A percentile compares a stretch with the other conserved stretches of the same genome.
Conservation (phyloP, 805 yeast genomes). For the Alloascoidea africana region DNA sequence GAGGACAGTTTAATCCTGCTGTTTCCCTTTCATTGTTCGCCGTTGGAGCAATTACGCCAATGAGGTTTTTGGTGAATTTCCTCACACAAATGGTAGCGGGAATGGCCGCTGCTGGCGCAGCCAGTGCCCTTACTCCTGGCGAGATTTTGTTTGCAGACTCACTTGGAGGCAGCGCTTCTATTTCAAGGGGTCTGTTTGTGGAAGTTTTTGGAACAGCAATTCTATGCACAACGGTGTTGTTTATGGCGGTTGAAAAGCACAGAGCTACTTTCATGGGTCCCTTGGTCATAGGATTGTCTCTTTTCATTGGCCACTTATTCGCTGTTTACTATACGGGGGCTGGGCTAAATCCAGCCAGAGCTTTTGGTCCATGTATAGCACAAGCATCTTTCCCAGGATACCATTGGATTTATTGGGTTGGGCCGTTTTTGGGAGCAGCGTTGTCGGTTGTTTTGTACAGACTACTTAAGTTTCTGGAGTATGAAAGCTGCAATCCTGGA, state of each 20-base stretch:
- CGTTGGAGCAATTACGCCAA: conserved; percentile 58
- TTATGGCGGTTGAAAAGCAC: conserved; percentile 75
- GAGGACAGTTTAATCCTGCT: conserved; percentile 86
- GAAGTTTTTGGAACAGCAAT: conserved; percentile 71
- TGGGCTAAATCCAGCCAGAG: conserved; percentile 84
- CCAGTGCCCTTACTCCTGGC: conserved; percentile 77
- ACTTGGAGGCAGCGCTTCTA: conserved; percentile 59
- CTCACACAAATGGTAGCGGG: conserved; percentile 68
- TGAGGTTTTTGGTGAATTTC: conserved; percentile 53
- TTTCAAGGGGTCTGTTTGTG: conserved; percentile 60
- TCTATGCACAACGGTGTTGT: conserved; percentile 61
- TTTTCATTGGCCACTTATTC: conserved; percentile 70
- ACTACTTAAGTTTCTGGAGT: conserved; percentile 45
- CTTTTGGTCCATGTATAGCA: conserved; percentile 74
- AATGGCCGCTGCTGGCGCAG: conserved; percentile 88
- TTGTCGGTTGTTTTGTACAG: conserved; percentile 58
- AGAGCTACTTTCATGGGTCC: conserved; percentile 70
- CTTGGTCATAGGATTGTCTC: conserved; percentile 65
- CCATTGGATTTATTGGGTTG: conserved; percentile 91
- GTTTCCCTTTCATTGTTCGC: conserved; percentile 63
- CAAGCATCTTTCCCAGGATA: conserved; percentile 58
- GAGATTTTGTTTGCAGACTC: conserved; percentile 52
- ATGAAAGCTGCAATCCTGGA: conserved; percentile 56
- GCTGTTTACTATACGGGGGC: conserved; percentile 81
- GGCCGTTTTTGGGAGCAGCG: conserved; percentile 61